Base-by-base conservation (phyloP, 352 stramenopile species). In the Phytophthora litchii region DNA sequence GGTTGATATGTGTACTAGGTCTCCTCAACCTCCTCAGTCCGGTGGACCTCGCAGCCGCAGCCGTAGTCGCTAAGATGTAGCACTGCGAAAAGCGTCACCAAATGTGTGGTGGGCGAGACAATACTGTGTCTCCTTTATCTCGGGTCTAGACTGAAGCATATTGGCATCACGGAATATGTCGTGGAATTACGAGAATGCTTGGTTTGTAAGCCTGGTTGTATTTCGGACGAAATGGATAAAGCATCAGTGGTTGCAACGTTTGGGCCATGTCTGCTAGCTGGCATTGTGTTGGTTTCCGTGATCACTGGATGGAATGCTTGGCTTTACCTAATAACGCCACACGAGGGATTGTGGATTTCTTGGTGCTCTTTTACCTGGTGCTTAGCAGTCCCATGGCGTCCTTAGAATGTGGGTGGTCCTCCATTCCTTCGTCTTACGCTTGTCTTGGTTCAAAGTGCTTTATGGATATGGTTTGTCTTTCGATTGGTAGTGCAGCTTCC, bases 191-290 rank as follows among this genome's bases (percentile, higher is more conserved):
- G 25, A 69, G 34, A 53, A 50, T 27, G 19, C 27, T 60, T 44
- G 56, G 47, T 54, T 41, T 58, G 35, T 48, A 54, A 63, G n/a
- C 41, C 29, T 29, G 23, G 49, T 58, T 58, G 37, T 67, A 63
- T 58, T 57, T 55, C 46, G 43, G 43, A 67, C 35, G 50, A 67
- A 70, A 67, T 67, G 62, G 62, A 70, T 27, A 66, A 61, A 43
- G 32, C 31, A 53, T 62, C 20, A 44, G 56, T 58, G 50, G 50
- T 63, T 20, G 56, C n/a, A 53, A 55, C 17, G 27, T 62, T 62
- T 55, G 43, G 43, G 38, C 37, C 54, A 56, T 48, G 12, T 43
- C 17, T 57, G 43, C 9, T 70, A 58, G 62, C 50, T 57, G 54
- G 34, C 35, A 34, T 64, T 54, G 50, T 45, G 40, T 54, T 67